Evolutionary conservation across 805 yeast species (phyloP).

Genomic region (Metschnikowia dekortorum): DNA sequence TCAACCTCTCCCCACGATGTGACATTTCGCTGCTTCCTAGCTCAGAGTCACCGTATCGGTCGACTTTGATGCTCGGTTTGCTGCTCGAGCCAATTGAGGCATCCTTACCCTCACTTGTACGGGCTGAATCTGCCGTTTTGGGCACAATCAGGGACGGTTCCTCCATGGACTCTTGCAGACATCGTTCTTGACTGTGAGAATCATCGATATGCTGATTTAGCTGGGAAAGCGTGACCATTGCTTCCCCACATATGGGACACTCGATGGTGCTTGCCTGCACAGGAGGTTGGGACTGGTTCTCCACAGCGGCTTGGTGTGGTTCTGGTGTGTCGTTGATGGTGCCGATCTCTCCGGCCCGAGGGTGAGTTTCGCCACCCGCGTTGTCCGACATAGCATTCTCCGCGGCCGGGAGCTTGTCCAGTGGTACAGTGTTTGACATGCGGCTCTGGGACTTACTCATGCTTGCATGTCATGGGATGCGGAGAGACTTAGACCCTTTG

Average conservation of each 20-base stretch:
- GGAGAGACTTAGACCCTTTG: background rate
- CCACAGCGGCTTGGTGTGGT: background rate
- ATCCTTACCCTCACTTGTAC: background rate
- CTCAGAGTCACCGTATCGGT: constrained; percentile 44
- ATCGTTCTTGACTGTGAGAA: constrained; percentile 35
- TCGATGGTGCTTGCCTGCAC: background rate
- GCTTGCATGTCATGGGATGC: background rate
- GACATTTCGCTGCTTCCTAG: constrained; percentile 29
- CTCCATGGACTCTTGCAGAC: background rate
- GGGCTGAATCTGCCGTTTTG: background rate
- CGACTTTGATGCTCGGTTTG: constrained; percentile 40
- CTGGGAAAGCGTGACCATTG: constrained; percentile 49
- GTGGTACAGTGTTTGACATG: background rate
- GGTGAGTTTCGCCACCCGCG: background rate
- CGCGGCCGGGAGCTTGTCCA: background rate
- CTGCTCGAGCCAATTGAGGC: constrained; percentile 4
- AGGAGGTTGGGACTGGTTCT: background rate
- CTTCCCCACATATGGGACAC: constrained; percentile 71
- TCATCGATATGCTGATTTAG: constrained; percentile 72
- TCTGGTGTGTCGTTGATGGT: background rate
- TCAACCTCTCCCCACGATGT: constrained; percentile 20
- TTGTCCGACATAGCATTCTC: background rate
- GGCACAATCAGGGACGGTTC: background rate
- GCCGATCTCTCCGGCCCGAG: background rate
- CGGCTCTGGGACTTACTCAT: background rate